phyloP scores from a whole-genome alignment of 768 basidiomycete species.

The Hygrocybe coccinea region DNA sequence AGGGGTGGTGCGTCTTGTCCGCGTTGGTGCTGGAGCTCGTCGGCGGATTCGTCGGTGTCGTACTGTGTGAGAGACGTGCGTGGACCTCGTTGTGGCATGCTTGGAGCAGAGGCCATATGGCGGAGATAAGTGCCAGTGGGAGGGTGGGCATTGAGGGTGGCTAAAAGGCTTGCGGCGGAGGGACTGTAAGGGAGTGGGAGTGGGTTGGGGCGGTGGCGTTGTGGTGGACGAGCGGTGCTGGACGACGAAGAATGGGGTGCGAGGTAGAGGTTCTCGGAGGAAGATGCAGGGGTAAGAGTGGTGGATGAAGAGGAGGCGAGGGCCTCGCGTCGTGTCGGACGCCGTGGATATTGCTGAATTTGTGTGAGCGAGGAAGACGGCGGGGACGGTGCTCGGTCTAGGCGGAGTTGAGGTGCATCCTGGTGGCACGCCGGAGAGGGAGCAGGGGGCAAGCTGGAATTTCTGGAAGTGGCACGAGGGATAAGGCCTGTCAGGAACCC shows the following conservation, averaged over 20 bases:
- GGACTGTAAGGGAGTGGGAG: constrained; percentile 17
- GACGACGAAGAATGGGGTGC: constrained; percentile 11
- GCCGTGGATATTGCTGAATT: constrained; percentile 14
- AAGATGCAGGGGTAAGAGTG: constrained; percentile 27
- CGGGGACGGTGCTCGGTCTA: constrained; percentile 23
- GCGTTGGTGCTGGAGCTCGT: too few species aligned
- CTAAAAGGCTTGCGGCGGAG: constrained; percentile 21
- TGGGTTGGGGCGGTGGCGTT: constrained; percentile 1
- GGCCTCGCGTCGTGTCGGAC: constrained; percentile 11
- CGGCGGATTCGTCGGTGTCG: constrained; percentile 22
- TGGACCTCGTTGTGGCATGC: constrained; percentile 34
- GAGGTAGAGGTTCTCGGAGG: constrained; percentile 17
- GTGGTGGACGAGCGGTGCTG: constrained; percentile 14
- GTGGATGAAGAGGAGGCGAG: constrained; percentile 21
- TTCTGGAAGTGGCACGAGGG: constrained; percentile 26
- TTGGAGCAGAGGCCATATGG: constrained; percentile 54
- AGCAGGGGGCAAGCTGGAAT: background rate
- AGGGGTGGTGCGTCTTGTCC: constrained; percentile 50
- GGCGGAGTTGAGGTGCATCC: constrained; percentile 1
- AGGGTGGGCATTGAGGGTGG: constrained; percentile 10
- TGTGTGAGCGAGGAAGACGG: constrained; percentile 30
- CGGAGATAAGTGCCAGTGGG: constrained; percentile 64
- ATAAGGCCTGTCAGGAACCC: constrained; percentile 65
- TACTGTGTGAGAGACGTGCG: constrained; percentile 28
- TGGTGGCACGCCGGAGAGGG: background rate